Evolutionary conservation across 73 alveolate species (phyloP).

Genomic region (Tetrahymena malaccensis): DNA sequence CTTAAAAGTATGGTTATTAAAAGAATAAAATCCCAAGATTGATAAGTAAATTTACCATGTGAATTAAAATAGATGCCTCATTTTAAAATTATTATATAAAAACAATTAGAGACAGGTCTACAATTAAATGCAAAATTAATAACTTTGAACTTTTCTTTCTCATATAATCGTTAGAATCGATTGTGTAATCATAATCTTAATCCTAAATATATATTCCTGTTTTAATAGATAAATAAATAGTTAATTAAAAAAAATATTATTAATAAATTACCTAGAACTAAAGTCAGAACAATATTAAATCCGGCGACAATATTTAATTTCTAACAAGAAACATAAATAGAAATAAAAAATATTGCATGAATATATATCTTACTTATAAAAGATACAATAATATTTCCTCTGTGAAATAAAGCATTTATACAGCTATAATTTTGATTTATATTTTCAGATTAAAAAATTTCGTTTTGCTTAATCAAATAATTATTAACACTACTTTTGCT

Average conservation of each 20-base stretch:
- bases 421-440: not conserved
- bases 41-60: not conserved
- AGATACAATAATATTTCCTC: not conserved
- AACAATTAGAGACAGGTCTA: not conserved
- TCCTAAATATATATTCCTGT: not conserved
- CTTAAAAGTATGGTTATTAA: not conserved
- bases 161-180: not conserved
- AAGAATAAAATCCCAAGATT: not conserved
- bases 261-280: not conserved
- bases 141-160: not conserved
- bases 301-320: not conserved
- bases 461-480: not conserved
- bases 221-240: no score
- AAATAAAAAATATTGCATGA: not conserved
- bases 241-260: no score
- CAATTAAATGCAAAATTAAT: not conserved
- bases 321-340: not conserved
- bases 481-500: no score
- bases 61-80: not conserved
- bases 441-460: no score
- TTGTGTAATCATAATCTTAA: not conserved
- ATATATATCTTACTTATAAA: not conserved
- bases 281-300: not conserved
- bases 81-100: not conserved
- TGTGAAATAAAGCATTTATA: not conserved